These are phyloP conservation scores for Paramecium sexaurelia DNA, from an alignment of 73 alveolate species.

Conservation along the genomic window DNA sequence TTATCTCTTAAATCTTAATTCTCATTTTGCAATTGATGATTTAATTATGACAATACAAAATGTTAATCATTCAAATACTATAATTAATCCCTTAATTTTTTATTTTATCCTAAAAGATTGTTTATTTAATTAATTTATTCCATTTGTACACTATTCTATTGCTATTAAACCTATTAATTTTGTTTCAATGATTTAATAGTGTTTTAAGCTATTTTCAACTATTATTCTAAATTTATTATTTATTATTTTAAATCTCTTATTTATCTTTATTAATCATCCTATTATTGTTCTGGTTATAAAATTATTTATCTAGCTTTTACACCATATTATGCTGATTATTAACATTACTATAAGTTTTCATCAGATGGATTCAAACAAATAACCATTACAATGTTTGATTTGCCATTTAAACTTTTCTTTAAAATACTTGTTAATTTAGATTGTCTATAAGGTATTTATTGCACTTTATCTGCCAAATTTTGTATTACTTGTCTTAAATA, in stretches of 20 bases:
- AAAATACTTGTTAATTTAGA: conserved; percentile 94
- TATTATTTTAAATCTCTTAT: background rate
- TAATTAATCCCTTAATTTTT: background rate
- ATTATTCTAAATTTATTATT: background rate
- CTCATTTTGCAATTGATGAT: background rate
- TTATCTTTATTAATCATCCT: background rate
- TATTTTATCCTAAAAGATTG: background rate
- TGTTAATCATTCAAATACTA: background rate
- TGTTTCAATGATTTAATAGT: background rate
- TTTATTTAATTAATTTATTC: background rate
- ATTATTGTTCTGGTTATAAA: background rate
- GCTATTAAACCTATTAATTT: background rate
- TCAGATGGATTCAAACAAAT: conserved; percentile 96
- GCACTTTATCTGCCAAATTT: conserved; percentile 89
- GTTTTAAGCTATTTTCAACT: background rate
- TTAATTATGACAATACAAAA: background rate
- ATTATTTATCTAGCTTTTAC: background rate
- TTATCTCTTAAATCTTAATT: conserved; percentile 29
- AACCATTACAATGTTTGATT: conserved; percentile 97
- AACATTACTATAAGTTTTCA: conserved; percentile 74
- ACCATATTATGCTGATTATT: conserved; percentile 10
- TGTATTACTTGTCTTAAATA: conserved; percentile 93
- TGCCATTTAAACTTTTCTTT: conserved; percentile 96
- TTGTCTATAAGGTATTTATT: conserved; percentile 95
- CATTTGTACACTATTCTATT: background rate